These are phyloP conservation scores for Rhododendron ferrugineum DNA, from an alignment of 148 eudicot genomes.

Conservation along the genomic window DNA sequence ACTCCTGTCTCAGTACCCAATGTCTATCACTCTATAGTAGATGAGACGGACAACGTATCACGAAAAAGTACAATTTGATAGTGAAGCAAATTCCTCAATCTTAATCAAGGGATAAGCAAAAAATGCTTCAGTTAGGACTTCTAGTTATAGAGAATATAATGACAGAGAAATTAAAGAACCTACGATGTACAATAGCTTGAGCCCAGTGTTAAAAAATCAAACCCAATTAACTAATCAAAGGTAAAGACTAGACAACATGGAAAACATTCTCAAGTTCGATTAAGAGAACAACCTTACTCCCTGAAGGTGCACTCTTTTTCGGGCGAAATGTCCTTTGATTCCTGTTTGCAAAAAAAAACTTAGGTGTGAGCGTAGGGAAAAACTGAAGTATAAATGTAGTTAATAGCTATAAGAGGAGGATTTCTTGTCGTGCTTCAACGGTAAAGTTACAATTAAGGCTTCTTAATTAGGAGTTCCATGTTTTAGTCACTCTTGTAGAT, in stretches of 20 bases:
- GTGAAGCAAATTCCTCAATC: slow-evolving; percentile 7
- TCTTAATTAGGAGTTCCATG: not conserved
- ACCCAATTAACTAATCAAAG: slow-evolving; percentile 2
- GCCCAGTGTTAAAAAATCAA: not conserved
- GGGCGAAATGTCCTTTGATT: slow-evolving; percentile 93
- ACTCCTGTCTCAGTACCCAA: not conserved
- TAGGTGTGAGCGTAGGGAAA: not conserved
- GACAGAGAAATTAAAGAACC: not conserved
- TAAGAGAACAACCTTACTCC: slow-evolving; percentile 71
- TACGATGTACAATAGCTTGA: not conserved
- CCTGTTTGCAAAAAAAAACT: slow-evolving; percentile 38
- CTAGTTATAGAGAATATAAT: not conserved
- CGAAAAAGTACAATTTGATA: not conserved
- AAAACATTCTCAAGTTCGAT: not conserved
- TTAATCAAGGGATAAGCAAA: not conserved
- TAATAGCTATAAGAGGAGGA: slow-evolving; percentile 8
- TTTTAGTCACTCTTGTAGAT: not conserved
- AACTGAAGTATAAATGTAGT: not conserved
- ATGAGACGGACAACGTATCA: not conserved
- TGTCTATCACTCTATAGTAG: not conserved
- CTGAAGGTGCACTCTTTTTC: slow-evolving; percentile 95
- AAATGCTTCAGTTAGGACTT: not conserved
- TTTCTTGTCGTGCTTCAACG: slow-evolving; percentile 6
- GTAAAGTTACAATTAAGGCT: not conserved
- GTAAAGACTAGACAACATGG: not conserved